A percentile compares a stretch with the other conserved stretches of the same genome.
Conservation (phyloP, 345 rosid genomes). For the Sonneratia caseolaris region DNA sequence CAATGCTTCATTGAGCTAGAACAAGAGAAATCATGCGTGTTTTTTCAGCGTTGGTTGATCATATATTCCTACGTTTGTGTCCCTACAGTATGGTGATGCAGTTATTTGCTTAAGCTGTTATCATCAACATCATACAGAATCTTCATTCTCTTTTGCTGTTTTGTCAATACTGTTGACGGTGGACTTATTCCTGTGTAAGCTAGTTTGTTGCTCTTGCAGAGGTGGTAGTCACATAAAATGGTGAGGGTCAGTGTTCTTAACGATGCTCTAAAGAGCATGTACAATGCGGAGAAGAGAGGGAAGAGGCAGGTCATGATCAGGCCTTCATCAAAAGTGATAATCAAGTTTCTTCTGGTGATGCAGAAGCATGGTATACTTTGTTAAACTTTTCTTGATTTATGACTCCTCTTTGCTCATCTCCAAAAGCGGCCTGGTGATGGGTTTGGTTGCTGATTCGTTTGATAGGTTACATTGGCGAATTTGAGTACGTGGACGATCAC, state of each 20-base stretch:
- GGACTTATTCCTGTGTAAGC: not conserved
- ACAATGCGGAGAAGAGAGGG: slow-evolving; percentile 41
- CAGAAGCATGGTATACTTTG: slow-evolving; percentile 39
- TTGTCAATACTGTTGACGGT: not conserved
- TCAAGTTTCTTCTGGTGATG: slow-evolving; percentile 47
- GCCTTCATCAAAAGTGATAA: slow-evolving; percentile 43
- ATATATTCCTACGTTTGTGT: too few relatives aligned
- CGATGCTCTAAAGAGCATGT: slow-evolving; percentile 51
- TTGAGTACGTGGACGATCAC: slow-evolving; percentile 44
- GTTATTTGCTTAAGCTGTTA: too few relatives aligned
- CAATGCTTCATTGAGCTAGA: too few relatives aligned
- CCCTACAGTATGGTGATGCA: too few relatives aligned
- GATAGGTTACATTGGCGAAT: slow-evolving; percentile 40
- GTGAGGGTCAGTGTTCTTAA: slow-evolving; percentile 50
- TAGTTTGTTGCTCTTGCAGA: not conserved
- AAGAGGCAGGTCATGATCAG: slow-evolving; percentile 48
- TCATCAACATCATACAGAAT: too few relatives aligned
- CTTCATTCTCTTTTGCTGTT: too few relatives aligned
- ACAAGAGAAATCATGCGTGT: too few relatives aligned
- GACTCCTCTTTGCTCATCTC: not conserved
- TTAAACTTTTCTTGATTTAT: not conserved
- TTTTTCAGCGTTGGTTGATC: too few relatives aligned
- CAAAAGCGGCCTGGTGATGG: not conserved
- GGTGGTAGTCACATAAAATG: slow-evolving; percentile 14
- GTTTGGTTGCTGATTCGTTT: not conserved